These are phyloP conservation scores for Mortierella sp. DNA, from an alignment of 371 early-diverging fungal species.

Conservation along the genomic window DNA sequence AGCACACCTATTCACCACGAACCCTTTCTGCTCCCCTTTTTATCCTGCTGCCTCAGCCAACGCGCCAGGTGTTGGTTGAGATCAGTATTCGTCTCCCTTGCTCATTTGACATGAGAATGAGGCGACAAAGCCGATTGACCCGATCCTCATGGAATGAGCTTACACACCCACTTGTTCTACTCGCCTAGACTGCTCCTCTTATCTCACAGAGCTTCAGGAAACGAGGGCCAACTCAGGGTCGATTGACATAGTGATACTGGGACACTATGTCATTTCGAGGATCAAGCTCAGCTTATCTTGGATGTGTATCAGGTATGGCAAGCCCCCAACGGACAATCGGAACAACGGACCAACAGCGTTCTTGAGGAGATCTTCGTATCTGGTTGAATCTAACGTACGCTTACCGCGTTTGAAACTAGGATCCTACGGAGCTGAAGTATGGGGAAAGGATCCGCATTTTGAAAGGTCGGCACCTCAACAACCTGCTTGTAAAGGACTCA, in stretches of 20 bases:
- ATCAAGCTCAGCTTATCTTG: constrained; percentile 22
- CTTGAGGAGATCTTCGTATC: no score
- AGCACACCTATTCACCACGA: no score
- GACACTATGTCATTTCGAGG: constrained; percentile 20
- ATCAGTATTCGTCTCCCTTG: constrained; percentile 36
- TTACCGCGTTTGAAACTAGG: constrained; percentile 2
- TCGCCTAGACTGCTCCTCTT: neutral
- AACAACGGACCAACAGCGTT: neutral
- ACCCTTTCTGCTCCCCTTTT: no score
- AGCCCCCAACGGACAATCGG: no score
- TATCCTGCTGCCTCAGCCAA: no score
- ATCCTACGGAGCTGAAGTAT: constrained; percentile 18
- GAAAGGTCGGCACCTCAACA: constrained; percentile 37
- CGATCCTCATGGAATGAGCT: neutral
- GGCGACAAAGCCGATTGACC: neutral
- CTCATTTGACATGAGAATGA: constrained; percentile 1
- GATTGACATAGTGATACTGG: constrained; percentile 19
- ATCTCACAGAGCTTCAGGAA: constrained; percentile 11
- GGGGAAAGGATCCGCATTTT: constrained; percentile 23
- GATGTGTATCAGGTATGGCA: constrained; percentile 30
- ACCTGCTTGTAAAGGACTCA: constrained; percentile 19
- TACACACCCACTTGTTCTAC: neutral
- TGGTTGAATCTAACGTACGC: no score
- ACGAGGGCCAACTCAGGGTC: constrained; percentile 14
- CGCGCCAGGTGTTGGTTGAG: constrained; percentile 48